These are phyloP conservation scores for Hyphopichia buzzinii DNA, from an alignment of 1,139 yeast genomes.

Conservation along the genomic window DNA sequence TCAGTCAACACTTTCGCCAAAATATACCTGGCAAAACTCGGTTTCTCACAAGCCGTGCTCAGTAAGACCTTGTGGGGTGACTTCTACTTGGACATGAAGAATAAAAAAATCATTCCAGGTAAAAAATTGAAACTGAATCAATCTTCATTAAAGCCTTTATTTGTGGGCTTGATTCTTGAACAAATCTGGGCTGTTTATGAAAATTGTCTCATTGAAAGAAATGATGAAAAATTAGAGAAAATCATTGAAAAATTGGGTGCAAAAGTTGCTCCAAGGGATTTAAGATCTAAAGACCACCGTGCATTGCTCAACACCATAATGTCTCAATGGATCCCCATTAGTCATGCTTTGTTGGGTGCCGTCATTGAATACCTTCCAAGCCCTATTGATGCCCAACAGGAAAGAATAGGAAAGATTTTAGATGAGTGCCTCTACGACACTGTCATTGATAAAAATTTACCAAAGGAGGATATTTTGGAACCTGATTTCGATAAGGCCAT, in stretches of 20 bases:
- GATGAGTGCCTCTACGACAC: conserved; percentile 46
- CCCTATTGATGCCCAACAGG: conserved; percentile 71
- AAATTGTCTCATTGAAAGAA: conserved; percentile 60
- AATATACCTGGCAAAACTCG: conserved; percentile 80
- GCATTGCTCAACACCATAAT: conserved; percentile 64
- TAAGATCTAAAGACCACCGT: conserved; percentile 75
- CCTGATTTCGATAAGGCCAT: conserved; percentile 52
- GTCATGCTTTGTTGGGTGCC: conserved; percentile 78
- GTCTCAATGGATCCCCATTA: conserved; percentile 94
- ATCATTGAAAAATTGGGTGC: conserved; percentile 70
- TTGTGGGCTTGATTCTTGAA: conserved; percentile 83
- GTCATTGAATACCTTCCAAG: conserved; percentile 86
- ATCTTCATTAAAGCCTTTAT: conserved; percentile 64
- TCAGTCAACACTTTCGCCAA: conserved; percentile 85
- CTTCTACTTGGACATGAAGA: conserved; percentile 82
- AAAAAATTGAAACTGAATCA: conserved; percentile 52
- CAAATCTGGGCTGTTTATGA: conserved; percentile 92
- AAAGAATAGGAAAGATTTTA: conserved; percentile 67
- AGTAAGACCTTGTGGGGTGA: conserved; percentile 97
- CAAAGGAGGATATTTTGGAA: conserved; percentile 38
- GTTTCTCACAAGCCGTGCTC: conserved; percentile 75
- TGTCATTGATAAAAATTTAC: conserved; percentile 37
- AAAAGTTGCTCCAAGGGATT: conserved; percentile 70
- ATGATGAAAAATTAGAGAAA: conserved; percentile 70
- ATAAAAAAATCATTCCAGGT: conserved; percentile 71